These are phyloP conservation scores for Termitomyces sp. DNA, from an alignment of 768 basidiomycete species.

Conservation along the genomic window DNA sequence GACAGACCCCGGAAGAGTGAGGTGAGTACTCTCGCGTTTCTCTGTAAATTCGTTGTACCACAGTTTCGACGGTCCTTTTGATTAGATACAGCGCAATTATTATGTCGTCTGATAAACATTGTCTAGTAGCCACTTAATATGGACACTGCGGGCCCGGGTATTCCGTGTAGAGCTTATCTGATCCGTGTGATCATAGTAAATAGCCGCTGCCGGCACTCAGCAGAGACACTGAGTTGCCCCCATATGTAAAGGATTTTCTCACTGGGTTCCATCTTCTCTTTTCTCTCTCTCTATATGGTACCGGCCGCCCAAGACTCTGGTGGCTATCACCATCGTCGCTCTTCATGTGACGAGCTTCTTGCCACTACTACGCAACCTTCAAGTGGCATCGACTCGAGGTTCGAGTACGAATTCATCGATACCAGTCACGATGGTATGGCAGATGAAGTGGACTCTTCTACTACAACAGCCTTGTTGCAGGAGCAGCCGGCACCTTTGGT, in stretches of 20 bases:
- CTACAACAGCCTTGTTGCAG: background rate
- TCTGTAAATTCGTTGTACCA: background rate
- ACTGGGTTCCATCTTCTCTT: background rate
- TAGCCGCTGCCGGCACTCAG: background rate
- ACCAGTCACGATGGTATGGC: conserved; percentile 19
- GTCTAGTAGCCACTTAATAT: background rate
- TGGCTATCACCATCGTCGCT: conserved; percentile 18
- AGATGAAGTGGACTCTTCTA: conserved; percentile 7
- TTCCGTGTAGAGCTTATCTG: conserved; percentile 2
- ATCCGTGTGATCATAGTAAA: background rate
- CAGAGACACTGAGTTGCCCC: background rate
- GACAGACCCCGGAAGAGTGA: conserved; percentile 15
- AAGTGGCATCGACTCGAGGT: conserved; percentile 11
- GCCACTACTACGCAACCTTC: conserved; percentile 6
- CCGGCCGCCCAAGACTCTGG: background rate
- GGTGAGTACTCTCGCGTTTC: conserved; percentile 15
- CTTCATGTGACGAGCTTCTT: conserved; percentile 24
- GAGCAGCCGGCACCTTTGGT: background rate
- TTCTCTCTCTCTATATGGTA: background rate
- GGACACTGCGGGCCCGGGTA: background rate
- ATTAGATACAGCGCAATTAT: background rate
- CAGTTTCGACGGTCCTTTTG: background rate
- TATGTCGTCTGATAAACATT: conserved; percentile 6
- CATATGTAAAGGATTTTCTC: conserved; percentile 5
- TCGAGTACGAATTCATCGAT: conserved; percentile 14